Base-by-base conservation (phyloP, 1,284 basidiomycete species). In the Ustilago shanxiensis region DNA sequence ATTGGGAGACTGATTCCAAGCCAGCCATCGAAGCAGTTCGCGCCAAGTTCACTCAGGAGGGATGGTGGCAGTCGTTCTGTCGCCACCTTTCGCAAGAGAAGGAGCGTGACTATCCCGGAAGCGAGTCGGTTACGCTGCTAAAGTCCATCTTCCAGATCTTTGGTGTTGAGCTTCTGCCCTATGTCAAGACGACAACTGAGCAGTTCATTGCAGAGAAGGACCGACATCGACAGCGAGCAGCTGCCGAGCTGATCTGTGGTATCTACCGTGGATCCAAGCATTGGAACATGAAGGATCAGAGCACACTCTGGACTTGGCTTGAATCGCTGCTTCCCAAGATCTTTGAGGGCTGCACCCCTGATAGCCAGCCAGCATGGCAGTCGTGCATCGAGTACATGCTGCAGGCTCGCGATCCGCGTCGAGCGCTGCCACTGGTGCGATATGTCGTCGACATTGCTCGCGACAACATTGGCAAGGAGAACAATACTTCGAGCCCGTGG, bases 141-240 rank as follows among this genome's bases (percentile, higher is more conserved):
- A 88, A 89, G 67, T 86, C 87, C 3, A 82, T 89, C 29, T 87
- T 88, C 72, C 89, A 90, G 77, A 84, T 91, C 90, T 80, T 76
- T 65, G 91, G 90, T 60, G 88, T 89, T 66, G 87, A 88, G 33
- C 87, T 88, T 7, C 84, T 93, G 28, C 88, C 90, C 44, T 86
- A 87, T 22, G 86, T 93, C 14, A 86, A 93, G 53, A 85, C 88
- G 14, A 87, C 91, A 35, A 92, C 93, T 52, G 88, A 90, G 9
- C 83, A 93, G 47, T 86, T 93, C 53, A 88, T 88, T 35, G 92
- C 92, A 67, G 82, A 89, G 41, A 74, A 79, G 47, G 93, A 98
- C 84, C 93, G 94, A 65, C 96, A 94, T 88, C 93, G 94, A 87
- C 95, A 96, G 83, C 90, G 95, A 33, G 94, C 94, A 24, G 92